These are phyloP conservation scores for Fraxinus cuspidata DNA, from an alignment of 257 asterid genomes.

Conservation along the genomic window DNA sequence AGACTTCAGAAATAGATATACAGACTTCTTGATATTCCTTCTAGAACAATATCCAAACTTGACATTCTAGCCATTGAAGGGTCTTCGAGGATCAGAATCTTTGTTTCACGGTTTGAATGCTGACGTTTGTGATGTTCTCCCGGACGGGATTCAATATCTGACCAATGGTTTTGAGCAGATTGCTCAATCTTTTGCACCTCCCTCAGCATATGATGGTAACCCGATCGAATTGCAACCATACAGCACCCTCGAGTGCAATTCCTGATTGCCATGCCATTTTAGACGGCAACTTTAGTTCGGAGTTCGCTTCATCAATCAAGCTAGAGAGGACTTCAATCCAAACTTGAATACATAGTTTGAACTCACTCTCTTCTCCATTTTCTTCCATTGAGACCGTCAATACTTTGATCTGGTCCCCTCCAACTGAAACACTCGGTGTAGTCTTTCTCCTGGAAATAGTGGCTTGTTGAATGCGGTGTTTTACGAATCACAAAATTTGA, in stretches of 20 bases:
- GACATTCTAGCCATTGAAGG: constrained; percentile 50
- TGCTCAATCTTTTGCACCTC: constrained; percentile 41
- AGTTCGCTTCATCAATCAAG: constrained; percentile 45
- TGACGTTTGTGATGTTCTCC: constrained; percentile 23
- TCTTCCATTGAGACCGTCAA: constrained; percentile 62
- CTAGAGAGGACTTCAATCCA: constrained; percentile 39
- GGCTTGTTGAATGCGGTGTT: constrained; percentile 67
- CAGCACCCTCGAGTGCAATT: constrained; percentile 34
- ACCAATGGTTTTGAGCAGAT: constrained; percentile 39
- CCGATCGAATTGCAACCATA: constrained; percentile 24
- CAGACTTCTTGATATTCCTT: constrained; percentile 52
- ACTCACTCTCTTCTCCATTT: constrained; percentile 59
- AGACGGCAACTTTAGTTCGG: constrained; percentile 68
- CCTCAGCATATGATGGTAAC: constrained; percentile 41
- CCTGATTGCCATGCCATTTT: constrained; percentile 52
- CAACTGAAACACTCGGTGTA: constrained; percentile 37
- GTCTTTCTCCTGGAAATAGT: constrained; percentile 54
- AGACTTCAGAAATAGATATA: no score
- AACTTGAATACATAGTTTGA: constrained; percentile 63
- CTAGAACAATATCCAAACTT: constrained; percentile 38
- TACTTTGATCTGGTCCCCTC: constrained; percentile 55
- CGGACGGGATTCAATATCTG: constrained; percentile 35
- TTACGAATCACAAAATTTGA: constrained; percentile 48
- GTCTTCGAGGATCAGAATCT: constrained; percentile 45
- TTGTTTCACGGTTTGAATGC: constrained; percentile 31